Evolutionary conservation across 179 eudicot species (phyloP).

Genomic region (Sideroxylon spinosum): DNA sequence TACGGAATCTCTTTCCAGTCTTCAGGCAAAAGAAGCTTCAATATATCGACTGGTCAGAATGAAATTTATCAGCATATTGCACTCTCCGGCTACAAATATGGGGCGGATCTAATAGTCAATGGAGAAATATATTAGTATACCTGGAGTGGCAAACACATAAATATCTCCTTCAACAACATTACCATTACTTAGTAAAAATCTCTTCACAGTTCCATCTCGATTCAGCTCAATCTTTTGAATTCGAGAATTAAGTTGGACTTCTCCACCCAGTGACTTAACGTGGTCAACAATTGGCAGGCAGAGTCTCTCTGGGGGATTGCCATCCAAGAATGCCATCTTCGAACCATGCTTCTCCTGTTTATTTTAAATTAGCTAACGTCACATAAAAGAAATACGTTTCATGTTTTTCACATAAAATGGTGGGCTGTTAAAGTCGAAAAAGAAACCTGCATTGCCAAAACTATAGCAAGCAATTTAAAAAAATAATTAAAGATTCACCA

Average conservation of each 20-base stretch:
- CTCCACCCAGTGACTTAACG: constrained; percentile 80
- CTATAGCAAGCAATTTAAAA: not conserved
- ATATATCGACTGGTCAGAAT: constrained; percentile 60
- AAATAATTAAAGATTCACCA: not conserved
- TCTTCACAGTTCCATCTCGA: constrained; percentile 65
- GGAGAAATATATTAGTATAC: constrained; percentile 28
- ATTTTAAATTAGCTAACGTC: not conserved
- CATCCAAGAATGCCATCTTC: constrained; percentile 98
- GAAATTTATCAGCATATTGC: constrained; percentile 20
- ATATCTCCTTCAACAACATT: constrained; percentile 68
- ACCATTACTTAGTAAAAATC: constrained; percentile 64
- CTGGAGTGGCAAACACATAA: constrained; percentile 89
- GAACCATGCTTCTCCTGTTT: constrained; percentile 97
- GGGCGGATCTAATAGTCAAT: not conserved
- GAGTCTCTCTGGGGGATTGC: constrained; percentile 97
- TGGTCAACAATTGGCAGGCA: constrained; percentile 94
- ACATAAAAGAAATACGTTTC: not conserved
- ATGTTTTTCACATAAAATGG: not conserved
- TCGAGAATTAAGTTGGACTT: constrained; percentile 77
- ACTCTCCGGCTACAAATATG: not conserved
- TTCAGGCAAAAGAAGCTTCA: constrained; percentile 86
- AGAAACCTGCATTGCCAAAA: not conserved
- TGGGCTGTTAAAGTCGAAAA: not conserved
- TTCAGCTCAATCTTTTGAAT: constrained; percentile 74
- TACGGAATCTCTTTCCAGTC: constrained; percentile 80